Evolutionary conservation across 2,329 filamentous ascomycete genomes (phyloP).

Genomic region (Elsinoe batatas): DNA sequence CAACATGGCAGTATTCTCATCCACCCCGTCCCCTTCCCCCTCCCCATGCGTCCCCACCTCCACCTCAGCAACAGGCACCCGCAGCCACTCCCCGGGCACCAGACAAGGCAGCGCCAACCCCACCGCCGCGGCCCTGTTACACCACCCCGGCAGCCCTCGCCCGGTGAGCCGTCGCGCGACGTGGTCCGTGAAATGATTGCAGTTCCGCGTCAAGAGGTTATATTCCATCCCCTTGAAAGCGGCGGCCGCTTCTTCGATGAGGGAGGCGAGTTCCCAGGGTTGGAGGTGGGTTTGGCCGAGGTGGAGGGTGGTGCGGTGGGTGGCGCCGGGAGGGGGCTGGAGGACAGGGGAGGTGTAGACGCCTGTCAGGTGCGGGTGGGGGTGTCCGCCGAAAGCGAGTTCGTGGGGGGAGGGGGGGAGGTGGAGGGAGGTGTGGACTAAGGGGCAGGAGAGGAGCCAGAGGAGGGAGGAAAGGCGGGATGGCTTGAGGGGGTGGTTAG

Average conservation of each 20-base stretch:
- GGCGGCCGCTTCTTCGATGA: constrained; percentile 45
- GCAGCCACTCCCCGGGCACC: constrained; percentile 72
- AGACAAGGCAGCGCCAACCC: constrained; percentile 73
- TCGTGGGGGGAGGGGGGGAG: constrained; percentile 58
- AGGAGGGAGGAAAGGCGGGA: constrained; percentile 65
- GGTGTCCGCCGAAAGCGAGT: constrained; percentile 79
- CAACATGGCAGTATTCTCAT: constrained; percentile 25
- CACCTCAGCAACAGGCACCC: constrained; percentile 43
- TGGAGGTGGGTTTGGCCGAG: constrained; percentile 61
- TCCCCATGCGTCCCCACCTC: constrained; percentile 65
- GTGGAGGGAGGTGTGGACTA: constrained; percentile 74
- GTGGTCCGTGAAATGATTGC: constrained; percentile 78
- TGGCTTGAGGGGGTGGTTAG: constrained; percentile 40
- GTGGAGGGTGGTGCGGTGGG: constrained; percentile 64
- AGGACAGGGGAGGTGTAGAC: constrained; percentile 66
- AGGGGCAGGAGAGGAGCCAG: constrained; percentile 66
- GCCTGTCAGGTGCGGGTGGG: constrained; percentile 58
- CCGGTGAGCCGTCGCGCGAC: constrained; percentile 65
- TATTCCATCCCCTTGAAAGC: constrained; percentile 65
- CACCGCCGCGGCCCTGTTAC: constrained; percentile 77
- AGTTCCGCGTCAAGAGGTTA: constrained; percentile 74
- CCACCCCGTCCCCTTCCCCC: constrained; percentile 50
- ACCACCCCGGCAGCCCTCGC: constrained; percentile 59
- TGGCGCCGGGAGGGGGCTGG: constrained; percentile 68
- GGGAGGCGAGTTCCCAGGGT: constrained; percentile 58